A percentile compares a stretch with the other conserved stretches of the same genome.
Conservation (phyloP, 2,329 filamentous ascomycete genomes). For the Colletotrichum sp. region DNA sequence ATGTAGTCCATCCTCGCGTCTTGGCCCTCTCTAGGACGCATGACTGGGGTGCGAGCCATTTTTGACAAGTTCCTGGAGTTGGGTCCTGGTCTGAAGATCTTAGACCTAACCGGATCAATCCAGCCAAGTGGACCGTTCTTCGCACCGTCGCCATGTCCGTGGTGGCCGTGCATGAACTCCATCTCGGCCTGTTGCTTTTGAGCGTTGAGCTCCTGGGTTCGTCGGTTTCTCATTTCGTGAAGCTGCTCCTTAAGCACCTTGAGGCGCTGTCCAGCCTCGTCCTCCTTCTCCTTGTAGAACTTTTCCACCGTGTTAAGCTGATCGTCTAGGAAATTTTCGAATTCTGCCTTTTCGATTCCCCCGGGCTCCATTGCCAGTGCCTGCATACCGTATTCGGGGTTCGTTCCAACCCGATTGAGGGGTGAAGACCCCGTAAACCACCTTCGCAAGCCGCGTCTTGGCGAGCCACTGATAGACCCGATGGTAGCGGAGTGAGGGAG, state of each 20-base stretch:
- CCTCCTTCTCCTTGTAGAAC: slow-evolving; percentile 89
- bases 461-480: slow-evolving; percentile 1
- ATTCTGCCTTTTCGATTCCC: slow-evolving; percentile 79
- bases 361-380: slow-evolving; percentile 60
- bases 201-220: slow-evolving; percentile 72
- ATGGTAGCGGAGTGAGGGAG: slow-evolving; percentile 11
- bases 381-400: slow-evolving; percentile 48
- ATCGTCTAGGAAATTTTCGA: slow-evolving; percentile 82
- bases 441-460: slow-evolving; percentile 34
- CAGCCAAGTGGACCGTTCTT: slow-evolving; percentile 35
- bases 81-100: slow-evolving; percentile 60
- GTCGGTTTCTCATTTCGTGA: slow-evolving; percentile 88
- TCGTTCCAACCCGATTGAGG: slow-evolving; percentile 37
- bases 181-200: slow-evolving; percentile 40
- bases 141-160: slow-evolving; percentile 30
- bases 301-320: slow-evolving; percentile 91
- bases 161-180: slow-evolving; percentile 24
- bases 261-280: slow-evolving; percentile 79
- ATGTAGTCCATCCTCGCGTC: slow-evolving; percentile 54
- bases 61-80: slow-evolving; percentile 65
- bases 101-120: slow-evolving; percentile 59
- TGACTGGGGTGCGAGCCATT: slow-evolving; percentile 57
- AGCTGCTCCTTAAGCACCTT: slow-evolving; percentile 79
- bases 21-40: slow-evolving; percentile 31
- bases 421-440: slow-evolving; percentile 43